Evolutionary conservation across 768 basidiomycete species (phyloP), one percentile per base, ranked within the genome.

Genomic region (Russula sp.): DNA sequence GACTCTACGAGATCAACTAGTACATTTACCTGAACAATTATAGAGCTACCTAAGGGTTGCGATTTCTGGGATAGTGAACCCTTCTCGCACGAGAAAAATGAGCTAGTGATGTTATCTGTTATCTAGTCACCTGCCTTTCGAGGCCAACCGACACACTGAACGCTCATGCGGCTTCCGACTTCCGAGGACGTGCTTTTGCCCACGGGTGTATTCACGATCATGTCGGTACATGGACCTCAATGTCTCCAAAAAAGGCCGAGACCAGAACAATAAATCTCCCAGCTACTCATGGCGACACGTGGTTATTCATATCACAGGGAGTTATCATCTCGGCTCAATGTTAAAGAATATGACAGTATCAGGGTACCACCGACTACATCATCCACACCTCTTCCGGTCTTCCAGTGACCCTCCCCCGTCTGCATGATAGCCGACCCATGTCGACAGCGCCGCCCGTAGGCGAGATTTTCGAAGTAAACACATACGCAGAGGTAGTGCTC

Each of bases 271-370:
- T 49, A 43, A 20, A 29, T 41, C 9, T 25, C 38, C 7, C 18
- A 51, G 56, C 53, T 35, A 35, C 14, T 51, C 43, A 22, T 25
- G 18, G 29, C 35, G 56, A 58, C 61, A 45, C 56, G 55, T 38
- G 46, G 38, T 18, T 25, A 18, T 48, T 54, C 41, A 49, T 38
- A 46, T 47, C n/a, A 41, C 42, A 42, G 36, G 50, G 56, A 39
- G 56, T 36, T 20, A 10, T 20, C 25, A 53, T 16, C 56, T 62
- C 56, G 49, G 45, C 25, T 29, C 25, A 29, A 29, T 2, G 25
- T 29, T 29, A 18, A 36, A 20, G 14, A n/a, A 39, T 39, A 29
- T 10, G 42, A 29, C 14, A 34, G 53, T 18, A 56, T 42, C 5
- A 22, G 34, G 60, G 46, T n/a, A 34, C 20, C 18, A 60, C 52